phyloP scores from a whole-genome alignment of 2,329 filamentous ascomycete genomes.

The Verticillium longisporum region DNA sequence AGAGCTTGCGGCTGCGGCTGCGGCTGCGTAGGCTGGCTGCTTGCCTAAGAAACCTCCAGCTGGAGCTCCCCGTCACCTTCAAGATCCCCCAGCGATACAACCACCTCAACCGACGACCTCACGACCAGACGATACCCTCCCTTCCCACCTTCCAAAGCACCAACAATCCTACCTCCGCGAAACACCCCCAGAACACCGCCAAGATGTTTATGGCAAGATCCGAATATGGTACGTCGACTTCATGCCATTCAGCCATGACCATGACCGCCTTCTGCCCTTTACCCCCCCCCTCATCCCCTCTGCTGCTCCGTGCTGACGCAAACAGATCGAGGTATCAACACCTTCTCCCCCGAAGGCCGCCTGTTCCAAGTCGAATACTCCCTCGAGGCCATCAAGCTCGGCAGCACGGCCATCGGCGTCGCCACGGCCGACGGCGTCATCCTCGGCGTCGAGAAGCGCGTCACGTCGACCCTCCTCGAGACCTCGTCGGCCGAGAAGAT shows the following conservation, averaged over 20 bases:
- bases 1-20: conserved; percentile 10
- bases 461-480: conserved; percentile 94
- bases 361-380: conserved; percentile 99
- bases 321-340: conserved; percentile 33
- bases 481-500: conserved; percentile 99
- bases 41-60: conserved; percentile 23
- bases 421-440: conserved; percentile 93
- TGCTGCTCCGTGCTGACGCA: neutral
- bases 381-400: conserved; percentile 98
- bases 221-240: conserved; percentile 79
- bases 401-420: conserved; percentile 95
- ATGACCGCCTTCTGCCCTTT: no score
- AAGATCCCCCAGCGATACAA: neutral
- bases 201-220: conserved; percentile 99
- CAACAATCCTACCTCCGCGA: conserved; percentile 1
- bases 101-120: neutral
- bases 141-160: neutral
- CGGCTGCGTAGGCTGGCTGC: conserved; percentile 31
- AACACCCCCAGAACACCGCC: conserved; percentile 32
- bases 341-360: conserved; percentile 98
- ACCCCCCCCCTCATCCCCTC: neutral
- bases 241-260: conserved; percentile 2
- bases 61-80: conserved; percentile 8
- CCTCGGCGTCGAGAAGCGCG: conserved; percentile 96
- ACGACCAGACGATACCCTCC: neutral